Evolutionary conservation across 2,329 filamentous ascomycete species (phyloP).

Genomic region (Cadophora luteo-olivacea): DNA sequence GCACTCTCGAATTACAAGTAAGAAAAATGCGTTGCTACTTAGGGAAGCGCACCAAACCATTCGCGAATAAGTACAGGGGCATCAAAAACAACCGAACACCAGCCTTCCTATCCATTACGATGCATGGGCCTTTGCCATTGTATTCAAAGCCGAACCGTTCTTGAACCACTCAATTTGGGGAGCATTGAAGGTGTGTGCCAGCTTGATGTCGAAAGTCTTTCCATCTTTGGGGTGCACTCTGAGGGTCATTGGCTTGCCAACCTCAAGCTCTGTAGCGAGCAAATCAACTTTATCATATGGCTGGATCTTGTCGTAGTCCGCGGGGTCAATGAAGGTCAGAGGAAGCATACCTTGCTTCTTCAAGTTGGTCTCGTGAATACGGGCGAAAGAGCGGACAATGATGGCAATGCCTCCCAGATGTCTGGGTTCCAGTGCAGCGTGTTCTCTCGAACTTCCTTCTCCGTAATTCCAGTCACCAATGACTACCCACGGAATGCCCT

Average conservation of each 20-base stretch:
- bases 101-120: conserved; percentile 22
- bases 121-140: conserved; percentile 79
- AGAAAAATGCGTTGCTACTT: conserved; percentile 20
- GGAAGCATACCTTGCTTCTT: conserved; percentile 99
- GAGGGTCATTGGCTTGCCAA: conserved; percentile 93
- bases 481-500: conserved; percentile 96
- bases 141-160: conserved; percentile 97
- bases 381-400: conserved; percentile 93
- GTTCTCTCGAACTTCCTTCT: conserved; percentile 96
- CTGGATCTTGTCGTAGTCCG: conserved; percentile 97
- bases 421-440: conserved; percentile 95
- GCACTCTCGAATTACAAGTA: conserved; percentile 13
- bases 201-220: conserved; percentile 78
- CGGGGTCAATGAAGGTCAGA: conserved; percentile 91
- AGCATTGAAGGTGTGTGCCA: conserved; percentile 97
- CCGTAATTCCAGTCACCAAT: conserved; percentile 99
- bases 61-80: conserved; percentile 20
- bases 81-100: conserved; percentile 30
- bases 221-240: conserved; percentile 91
- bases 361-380: conserved; percentile 99
- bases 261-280: conserved; percentile 84
- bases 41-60: conserved; percentile 17
- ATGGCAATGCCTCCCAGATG: conserved; percentile 97
- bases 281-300: conserved; percentile 92
- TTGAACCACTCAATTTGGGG: conserved; percentile 99